Percentiles rank a stretch among this genome's conserved stretches.
These are phyloP conservation scores for Salvia hispanica DNA, from an alignment of 257 asterid genomes.

Conservation along the genomic window DNA sequence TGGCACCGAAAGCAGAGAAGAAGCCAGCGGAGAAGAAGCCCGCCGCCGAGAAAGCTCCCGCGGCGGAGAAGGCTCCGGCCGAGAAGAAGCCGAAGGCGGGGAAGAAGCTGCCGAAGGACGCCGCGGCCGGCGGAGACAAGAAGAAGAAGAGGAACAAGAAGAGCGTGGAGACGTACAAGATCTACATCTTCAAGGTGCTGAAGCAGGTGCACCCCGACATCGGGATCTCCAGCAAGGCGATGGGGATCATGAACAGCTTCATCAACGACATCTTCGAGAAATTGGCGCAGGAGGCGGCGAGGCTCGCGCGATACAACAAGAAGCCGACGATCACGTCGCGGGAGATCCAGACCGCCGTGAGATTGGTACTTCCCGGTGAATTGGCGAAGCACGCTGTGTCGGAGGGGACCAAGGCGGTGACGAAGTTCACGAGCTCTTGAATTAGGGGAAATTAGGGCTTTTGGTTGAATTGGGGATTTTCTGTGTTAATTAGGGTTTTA, in stretches of 20 bases:
- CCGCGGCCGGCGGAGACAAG: slow-evolving; percentile 47
- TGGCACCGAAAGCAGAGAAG: slow-evolving; percentile 37
- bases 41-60: slow-evolving; percentile 42
- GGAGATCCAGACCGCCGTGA: slow-evolving; percentile 69
- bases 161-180: slow-evolving; percentile 65
- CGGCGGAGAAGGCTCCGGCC: slow-evolving; percentile 39
- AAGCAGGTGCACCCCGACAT: slow-evolving; percentile 70
- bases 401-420: slow-evolving; percentile 73
- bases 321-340: slow-evolving; percentile 72
- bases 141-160: slow-evolving; percentile 63
- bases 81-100: slow-evolving; percentile 45
- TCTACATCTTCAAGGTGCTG: slow-evolving; percentile 72
- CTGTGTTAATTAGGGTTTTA: slow-evolving; percentile 2
- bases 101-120: slow-evolving; percentile 45
- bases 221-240: slow-evolving; percentile 73
- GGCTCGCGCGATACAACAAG: slow-evolving; percentile 62
- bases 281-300: slow-evolving; percentile 57
- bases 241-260: slow-evolving; percentile 77
- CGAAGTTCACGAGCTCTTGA: slow-evolving; percentile 64
- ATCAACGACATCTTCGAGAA: slow-evolving; percentile 71
- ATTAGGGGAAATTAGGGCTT: background rate
- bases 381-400: slow-evolving; percentile 69
- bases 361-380: slow-evolving; percentile 65
- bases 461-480: background rate
- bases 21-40: slow-evolving; percentile 41